Base-by-base conservation (phyloP, 176 grass and related monocot species). In the Oryza glaberrima region DNA sequence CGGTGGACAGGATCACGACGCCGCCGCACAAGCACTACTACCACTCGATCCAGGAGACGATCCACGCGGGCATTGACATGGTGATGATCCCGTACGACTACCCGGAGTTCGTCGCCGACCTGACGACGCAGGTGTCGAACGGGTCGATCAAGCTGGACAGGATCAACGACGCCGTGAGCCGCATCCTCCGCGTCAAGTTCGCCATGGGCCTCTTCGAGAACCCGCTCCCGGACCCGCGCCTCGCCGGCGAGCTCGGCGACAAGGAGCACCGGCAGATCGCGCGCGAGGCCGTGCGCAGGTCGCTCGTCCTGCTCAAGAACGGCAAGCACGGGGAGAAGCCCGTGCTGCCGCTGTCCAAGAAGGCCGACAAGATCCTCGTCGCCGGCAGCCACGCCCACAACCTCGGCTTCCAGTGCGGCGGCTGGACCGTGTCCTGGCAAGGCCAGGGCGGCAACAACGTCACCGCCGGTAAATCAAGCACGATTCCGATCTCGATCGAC, bases 111-210 rank as follows among this genome's bases (percentile, higher is more conserved):
- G 82, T 82, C 19, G 76, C 65, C 16, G 92, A 92, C 82, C 23
- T 94, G 20, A 77, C 65, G 0, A 8, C 56, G 51, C 90, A 84
- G 56, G 92, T 92, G 9, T 80, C 90, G 38, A 30, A 49, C 1
- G 87, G 91, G 1, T 20, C 65, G 43, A 90, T 97, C 84, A 68
- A 12, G 45, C 84, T 92, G 73, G 91, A 93, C 75, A 86, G 92
- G 38, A 80, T 97, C 54, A 19, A 97, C 75, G 92, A 92, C 73
- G 94, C 92, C 63, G 88, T 92, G 30, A 86, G 56, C 74, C 89
- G 94, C 22, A 97, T 97, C 76, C 94, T 97, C 79, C 83, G 94
- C 23, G 94, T 97, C 83, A 97, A 97, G 68, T 94, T 97, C 80
- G 47, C 88, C 72, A 94, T 97, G 92, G 90, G 94, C 23, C 86